Base-by-base conservation (phyloP, 2,329 filamentous ascomycete species). In the Arachnomyces sp. region DNA sequence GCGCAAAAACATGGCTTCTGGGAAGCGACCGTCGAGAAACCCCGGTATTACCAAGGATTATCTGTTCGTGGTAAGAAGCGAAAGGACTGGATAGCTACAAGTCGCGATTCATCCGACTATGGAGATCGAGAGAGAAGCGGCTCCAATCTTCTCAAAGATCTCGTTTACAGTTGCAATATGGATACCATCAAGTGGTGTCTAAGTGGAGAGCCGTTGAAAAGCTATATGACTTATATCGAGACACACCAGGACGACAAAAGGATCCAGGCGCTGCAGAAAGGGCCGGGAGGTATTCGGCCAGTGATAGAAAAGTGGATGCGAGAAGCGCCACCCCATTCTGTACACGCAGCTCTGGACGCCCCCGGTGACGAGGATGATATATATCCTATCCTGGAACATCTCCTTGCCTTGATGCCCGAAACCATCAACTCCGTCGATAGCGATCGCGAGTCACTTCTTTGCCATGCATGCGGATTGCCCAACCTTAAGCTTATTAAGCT, bases 131-230 rank as follows among this genome's bases (percentile, higher is more conserved):
- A 12, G 6, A 9, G 9, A 9, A 7, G 12, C 9, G 5, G 9
- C 9, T 25, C 21, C 9, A 5, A 25, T 9, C 52, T 68, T n/a
- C 50, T 67, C 13, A 40, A 48, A 4, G 53, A 60, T 17, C 56
- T 68, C 28, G 59, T 59, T 1, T 37, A 50, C 3, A 38, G 48
- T n/a, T 61, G 78, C 3, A 82, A 69, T 14, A 56, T 90, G 12
- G 75, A 82, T 30, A 73, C 74, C 13, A 76, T 86, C 0, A 80
- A 92, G 53, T 93, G 84, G 77, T 86, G 90, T 57, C 61, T 87
- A 40, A 80, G 82, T 42, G 82, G 86, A 44, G 74, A 77, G 1
- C 84, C 86, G 0, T 62, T 77, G 49, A 71, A 78, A 21, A 69
- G 76, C 39, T 92, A 92, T 53, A 61, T 72, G 17, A 77, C 86